phyloP scores from a whole-genome alignment of 176 grass and related monocot species.

The Oryza meyeriana region DNA sequence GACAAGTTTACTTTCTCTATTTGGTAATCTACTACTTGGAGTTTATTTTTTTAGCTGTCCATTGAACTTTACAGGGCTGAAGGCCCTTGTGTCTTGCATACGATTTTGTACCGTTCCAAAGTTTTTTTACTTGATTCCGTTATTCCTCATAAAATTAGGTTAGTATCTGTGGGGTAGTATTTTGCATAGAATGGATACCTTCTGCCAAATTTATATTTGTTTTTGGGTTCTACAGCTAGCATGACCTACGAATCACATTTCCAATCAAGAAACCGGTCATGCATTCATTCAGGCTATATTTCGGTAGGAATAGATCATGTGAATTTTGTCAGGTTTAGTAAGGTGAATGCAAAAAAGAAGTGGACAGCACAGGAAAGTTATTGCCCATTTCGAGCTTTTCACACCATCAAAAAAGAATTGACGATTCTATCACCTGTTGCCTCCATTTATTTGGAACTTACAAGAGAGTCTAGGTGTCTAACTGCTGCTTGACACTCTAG shows the following conservation, averaged over 20 bases:
- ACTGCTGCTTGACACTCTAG: neutral
- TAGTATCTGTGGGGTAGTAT: neutral
- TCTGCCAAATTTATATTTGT: constrained; percentile 24
- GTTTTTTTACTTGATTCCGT: neutral
- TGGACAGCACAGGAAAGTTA: neutral
- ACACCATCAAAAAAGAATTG: neutral
- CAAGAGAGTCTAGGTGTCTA: neutral
- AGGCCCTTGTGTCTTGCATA: neutral
- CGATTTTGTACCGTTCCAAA: neutral
- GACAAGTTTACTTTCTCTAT: constrained; percentile 34
- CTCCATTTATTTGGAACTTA: constrained; percentile 18
- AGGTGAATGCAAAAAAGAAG: neutral
- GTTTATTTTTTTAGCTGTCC: neutral
- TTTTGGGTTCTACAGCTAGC: neutral
- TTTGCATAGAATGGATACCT: neutral
- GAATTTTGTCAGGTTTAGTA: constrained; percentile 10
- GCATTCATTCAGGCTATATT: neutral
- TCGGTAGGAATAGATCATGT: neutral
- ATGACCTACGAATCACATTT: neutral
- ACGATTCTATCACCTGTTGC: neutral
- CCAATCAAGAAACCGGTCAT: neutral
- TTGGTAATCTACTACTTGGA: constrained; percentile 40
- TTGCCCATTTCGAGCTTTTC: constrained; percentile 9
- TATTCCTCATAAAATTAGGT: constrained; percentile 1
- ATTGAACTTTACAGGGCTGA: constrained; percentile 14